Conservation (phyloP, 2,329 filamentous ascomycete genomes). For the Rasamsonia emersonii region DNA sequence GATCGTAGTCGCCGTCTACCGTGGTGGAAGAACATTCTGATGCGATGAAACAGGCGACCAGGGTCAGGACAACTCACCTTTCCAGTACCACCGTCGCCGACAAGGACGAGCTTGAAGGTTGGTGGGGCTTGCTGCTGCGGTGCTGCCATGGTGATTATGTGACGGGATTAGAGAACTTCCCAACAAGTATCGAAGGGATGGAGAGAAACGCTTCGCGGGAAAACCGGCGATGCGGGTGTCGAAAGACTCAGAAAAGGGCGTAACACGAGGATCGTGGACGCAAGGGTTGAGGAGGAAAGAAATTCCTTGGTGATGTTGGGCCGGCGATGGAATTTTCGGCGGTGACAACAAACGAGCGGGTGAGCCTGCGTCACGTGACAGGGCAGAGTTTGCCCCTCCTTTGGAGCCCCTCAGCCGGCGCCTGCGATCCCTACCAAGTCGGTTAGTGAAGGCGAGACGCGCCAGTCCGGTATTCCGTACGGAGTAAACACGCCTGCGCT, state of each 20-base stretch:
- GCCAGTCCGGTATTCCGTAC: too few relatives aligned
- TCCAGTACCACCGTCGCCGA: slow-evolving; percentile 97
- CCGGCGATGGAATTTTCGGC: slow-evolving; percentile 26
- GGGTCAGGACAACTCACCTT: slow-evolving; percentile 68
- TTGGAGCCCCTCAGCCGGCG: too few relatives aligned
- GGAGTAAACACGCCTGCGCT: too few relatives aligned
- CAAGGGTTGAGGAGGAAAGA: slow-evolving; percentile 20
- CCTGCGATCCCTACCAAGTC: background rate
- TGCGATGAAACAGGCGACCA: too few relatives aligned
- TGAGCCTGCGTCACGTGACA: slow-evolving; percentile 10
- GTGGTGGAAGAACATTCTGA: too few relatives aligned
- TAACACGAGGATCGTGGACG: slow-evolving; percentile 15
- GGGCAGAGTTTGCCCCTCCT: slow-evolving; percentile 9
- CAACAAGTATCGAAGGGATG: slow-evolving; percentile 9
- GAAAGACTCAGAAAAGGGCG: slow-evolving; percentile 8
- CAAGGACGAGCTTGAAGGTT: slow-evolving; percentile 99
- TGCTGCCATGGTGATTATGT: slow-evolving; percentile 52
- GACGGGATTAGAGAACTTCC: slow-evolving; percentile 15
- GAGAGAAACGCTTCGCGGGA: slow-evolving; percentile 13
- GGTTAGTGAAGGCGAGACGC: too few relatives aligned
- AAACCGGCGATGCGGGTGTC: slow-evolving; percentile 15
- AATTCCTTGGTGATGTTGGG: slow-evolving; percentile 9
- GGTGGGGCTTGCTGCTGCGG: slow-evolving; percentile 45
- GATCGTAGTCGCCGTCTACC: too few relatives aligned
- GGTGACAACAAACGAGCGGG: slow-evolving; percentile 13